Base-by-base conservation (phyloP, 306 rosid genomes). In the Acacia confusa region DNA sequence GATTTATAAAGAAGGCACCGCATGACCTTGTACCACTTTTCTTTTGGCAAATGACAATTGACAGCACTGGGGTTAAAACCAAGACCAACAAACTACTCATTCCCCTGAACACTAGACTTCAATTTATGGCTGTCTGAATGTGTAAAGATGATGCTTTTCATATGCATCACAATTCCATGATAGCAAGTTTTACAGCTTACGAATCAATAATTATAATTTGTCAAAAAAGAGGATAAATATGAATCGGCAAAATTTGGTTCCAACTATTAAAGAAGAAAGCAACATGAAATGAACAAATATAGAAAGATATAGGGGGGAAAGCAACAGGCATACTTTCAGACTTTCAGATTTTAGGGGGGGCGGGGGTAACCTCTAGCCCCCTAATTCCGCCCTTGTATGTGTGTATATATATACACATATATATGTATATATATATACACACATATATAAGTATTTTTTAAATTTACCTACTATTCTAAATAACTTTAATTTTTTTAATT, bases 301-400 rank as follows among this genome's bases (percentile, higher is more conserved):
- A 17, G 24, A 13, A 34, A 78, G 66, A 3, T 8, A 19, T 28
- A 66, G 36, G 6, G 6, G 11, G 24, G 22, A 55, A 34, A 75
- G 63, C 66, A 36, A 8, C 25, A 36, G 72, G 76, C 82, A 68
- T 82, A 63, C 65, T 60, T 55, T 66, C 65, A 60, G 74, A n/a
- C 25, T 36, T 2, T 28, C 30, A 28, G 30, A 28, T 28, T 28
- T 28, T 1, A 28, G 30, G 30, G 30, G 30, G 30, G 30, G 30
- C 30, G 30, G 30, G 30, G 30, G 30, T 2, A 1, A 28, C 30
- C 30, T 2, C 30, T 28, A 28, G 30, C 30, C 30, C 30, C 30
- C 30, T 28, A 28, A 28, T 28, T 28, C 30, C 30, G 30, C 30
- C 30, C 1, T 28, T 28, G 30, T n/a, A n/a, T n/a, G n/a, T n/a